Percentiles rank a stretch among this genome's conserved stretches.
These are phyloP conservation scores for Malus hybrid DNA, from an alignment of 331 rosid genomes.

Conservation along the genomic window DNA sequence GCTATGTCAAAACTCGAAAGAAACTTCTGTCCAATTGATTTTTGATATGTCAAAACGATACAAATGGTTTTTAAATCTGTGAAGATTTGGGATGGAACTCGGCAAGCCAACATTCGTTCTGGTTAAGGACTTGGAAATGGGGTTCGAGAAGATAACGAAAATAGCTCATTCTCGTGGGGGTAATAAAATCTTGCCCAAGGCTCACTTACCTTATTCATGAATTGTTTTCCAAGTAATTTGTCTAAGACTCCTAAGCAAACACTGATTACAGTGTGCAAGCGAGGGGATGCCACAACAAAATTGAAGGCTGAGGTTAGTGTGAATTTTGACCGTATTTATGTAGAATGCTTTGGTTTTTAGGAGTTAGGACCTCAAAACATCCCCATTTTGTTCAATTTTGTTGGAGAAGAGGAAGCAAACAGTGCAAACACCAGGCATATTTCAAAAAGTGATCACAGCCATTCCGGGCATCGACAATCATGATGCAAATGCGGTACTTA, in stretches of 20 bases:
- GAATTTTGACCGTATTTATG: neutral
- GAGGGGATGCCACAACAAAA: slow-evolving; percentile 51
- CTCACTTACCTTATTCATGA: neutral
- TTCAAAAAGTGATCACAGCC: slow-evolving; percentile 65
- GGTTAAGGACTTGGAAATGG: slow-evolving; percentile 86
- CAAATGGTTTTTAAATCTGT: neutral
- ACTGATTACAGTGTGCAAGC: slow-evolving; percentile 64
- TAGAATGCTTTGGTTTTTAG: neutral
- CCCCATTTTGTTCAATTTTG: neutral
- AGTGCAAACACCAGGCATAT: slow-evolving; percentile 62
- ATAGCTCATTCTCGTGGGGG: slow-evolving; percentile 89
- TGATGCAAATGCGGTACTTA: slow-evolving; percentile 68
- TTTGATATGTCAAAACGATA: neutral
- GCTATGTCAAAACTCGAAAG: neutral
- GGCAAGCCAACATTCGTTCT: slow-evolving; percentile 88
- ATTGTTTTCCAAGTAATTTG: neutral
- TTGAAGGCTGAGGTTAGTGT: slow-evolving; percentile 70
- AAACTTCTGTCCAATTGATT: neutral
- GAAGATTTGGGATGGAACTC: slow-evolving; percentile 44
- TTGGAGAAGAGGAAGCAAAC: slow-evolving; percentile 61
- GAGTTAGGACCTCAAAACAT: too few relatives aligned
- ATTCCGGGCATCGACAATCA: slow-evolving; percentile 79
- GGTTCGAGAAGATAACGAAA: slow-evolving; percentile 81
- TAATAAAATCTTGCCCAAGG: slow-evolving; percentile 18
- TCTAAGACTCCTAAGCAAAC: neutral